These are phyloP conservation scores for Nigrospora oryzae DNA, from an alignment of 2,329 filamentous ascomycete species.

Conservation along the genomic window DNA sequence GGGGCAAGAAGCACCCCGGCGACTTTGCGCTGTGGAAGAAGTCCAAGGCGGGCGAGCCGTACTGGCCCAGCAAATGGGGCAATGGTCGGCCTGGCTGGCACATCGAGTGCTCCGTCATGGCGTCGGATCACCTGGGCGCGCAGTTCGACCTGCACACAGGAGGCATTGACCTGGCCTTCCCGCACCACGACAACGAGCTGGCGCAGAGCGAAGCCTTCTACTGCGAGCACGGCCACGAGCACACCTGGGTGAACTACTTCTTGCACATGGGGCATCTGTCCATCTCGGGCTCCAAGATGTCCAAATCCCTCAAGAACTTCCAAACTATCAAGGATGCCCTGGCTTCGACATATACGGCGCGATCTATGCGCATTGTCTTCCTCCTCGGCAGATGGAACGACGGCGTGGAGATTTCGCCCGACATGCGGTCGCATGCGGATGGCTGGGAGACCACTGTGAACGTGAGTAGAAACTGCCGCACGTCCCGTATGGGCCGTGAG, in stretches of 20 bases:
- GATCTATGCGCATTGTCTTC: slow-evolving; percentile 78
- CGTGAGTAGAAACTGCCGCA: slow-evolving; percentile 24
- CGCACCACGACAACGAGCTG: slow-evolving; percentile 81
- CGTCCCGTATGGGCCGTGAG: not conserved
- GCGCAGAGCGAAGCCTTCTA: slow-evolving; percentile 72
- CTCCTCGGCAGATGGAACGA: slow-evolving; percentile 85
- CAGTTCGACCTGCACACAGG: slow-evolving; percentile 91
- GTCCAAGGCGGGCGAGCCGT: slow-evolving; percentile 84
- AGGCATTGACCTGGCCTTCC: slow-evolving; percentile 84
- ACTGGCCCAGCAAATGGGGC: slow-evolving; percentile 84
- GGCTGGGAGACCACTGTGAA: slow-evolving; percentile 76
- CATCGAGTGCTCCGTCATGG: slow-evolving; percentile 96
- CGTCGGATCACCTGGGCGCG: slow-evolving; percentile 74
- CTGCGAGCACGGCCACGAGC: slow-evolving; percentile 39
- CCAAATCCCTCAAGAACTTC: slow-evolving; percentile 92
- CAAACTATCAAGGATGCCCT: slow-evolving; percentile 85
- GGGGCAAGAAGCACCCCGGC: slow-evolving; percentile 63
- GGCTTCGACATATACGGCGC: slow-evolving; percentile 59
- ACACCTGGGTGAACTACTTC: slow-evolving; percentile 93
- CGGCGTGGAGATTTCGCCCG: slow-evolving; percentile 81
- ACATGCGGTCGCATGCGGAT: slow-evolving; percentile 65
- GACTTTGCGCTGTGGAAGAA: slow-evolving; percentile 95
- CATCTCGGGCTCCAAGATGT: slow-evolving; percentile 92
- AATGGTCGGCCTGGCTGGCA: slow-evolving; percentile 88
- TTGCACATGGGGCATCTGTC: slow-evolving; percentile 89